phyloP scores from a whole-genome alignment of 2,329 filamentous ascomycete species.

The Aspergillus sp. region DNA sequence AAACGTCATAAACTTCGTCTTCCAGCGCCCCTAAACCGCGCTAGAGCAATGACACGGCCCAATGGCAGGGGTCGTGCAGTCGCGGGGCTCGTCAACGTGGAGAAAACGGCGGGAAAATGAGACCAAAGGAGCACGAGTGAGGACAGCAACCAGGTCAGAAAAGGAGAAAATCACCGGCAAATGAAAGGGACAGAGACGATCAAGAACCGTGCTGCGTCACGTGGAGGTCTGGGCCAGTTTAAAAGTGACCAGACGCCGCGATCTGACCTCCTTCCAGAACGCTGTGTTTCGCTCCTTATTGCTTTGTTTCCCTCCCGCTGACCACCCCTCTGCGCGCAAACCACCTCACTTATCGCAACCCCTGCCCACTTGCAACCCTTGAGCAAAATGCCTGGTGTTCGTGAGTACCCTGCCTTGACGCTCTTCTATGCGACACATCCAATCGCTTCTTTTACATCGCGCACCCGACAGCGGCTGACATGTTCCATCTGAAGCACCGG shows the following conservation, averaged over 20 bases:
- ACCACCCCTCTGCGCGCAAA: background rate
- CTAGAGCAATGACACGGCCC: slow-evolving; percentile 9
- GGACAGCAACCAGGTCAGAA: slow-evolving; percentile 8
- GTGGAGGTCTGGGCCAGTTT: slow-evolving; percentile 16
- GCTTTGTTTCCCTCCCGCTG: background rate
- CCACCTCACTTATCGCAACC: background rate
- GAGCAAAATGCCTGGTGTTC: slow-evolving; percentile 40
- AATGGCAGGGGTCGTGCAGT: slow-evolving; percentile 12
- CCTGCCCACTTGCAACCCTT: background rate
- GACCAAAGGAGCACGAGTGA: slow-evolving; percentile 13
- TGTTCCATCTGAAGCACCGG: slow-evolving; percentile 29
- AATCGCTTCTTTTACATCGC: background rate
- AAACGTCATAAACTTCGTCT: slow-evolving; percentile 4
- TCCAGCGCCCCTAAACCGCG: slow-evolving; percentile 6
- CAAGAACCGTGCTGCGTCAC: slow-evolving; percentile 23
- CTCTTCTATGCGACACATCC: background rate
- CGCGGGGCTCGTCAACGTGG: slow-evolving; percentile 15
- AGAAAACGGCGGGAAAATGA: slow-evolving; percentile 17
- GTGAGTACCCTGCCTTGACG: slow-evolving; percentile 29
- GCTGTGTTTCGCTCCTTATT: background rate
- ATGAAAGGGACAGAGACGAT: slow-evolving; percentile 16
- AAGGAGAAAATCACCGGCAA: slow-evolving; percentile 14
- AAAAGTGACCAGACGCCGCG: slow-evolving; percentile 9
- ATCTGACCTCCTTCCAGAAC: slow-evolving; percentile 6
- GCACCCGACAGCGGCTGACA: background rate